A percentile compares a stretch with the other conserved stretches of the same genome.
phyloP scores from a whole-genome alignment of 2,329 filamentous ascomycete species.

The Coniochaeta sp. region DNA sequence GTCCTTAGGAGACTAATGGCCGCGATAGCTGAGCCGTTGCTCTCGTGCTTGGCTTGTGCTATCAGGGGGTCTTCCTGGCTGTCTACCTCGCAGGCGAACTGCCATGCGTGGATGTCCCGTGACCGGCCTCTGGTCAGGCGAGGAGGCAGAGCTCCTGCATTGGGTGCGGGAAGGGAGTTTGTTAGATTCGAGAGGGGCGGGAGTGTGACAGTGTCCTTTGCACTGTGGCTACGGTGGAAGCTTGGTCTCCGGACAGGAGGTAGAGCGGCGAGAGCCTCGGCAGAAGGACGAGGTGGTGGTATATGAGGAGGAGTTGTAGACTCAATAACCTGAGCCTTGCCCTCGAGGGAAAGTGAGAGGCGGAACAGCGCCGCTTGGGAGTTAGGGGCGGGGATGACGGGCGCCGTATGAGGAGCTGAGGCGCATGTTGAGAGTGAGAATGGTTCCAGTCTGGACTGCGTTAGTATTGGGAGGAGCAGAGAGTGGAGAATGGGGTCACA shows the following conservation, averaged over 20 bases:
- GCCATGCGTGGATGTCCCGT: slow-evolving; percentile 83
- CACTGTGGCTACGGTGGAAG: slow-evolving; percentile 66
- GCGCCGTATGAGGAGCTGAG: slow-evolving; percentile 26
- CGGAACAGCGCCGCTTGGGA: slow-evolving; percentile 55
- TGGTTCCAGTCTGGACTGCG: slow-evolving; percentile 30
- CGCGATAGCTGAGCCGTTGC: slow-evolving; percentile 70
- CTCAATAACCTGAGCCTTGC: slow-evolving; percentile 79
- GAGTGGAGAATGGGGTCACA: slow-evolving; percentile 7
- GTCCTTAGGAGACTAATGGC: slow-evolving; percentile 77
- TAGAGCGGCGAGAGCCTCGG: slow-evolving; percentile 36
- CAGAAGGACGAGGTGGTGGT: slow-evolving; percentile 41
- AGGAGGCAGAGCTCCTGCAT: slow-evolving; percentile 37
- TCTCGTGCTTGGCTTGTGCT: slow-evolving; percentile 70
- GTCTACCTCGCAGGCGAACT: slow-evolving; percentile 81
- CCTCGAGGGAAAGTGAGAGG: slow-evolving; percentile 78
- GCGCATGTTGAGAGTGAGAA: slow-evolving; percentile 35
- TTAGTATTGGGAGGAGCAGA: slow-evolving; percentile 9
- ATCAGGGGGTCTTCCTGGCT: slow-evolving; percentile 67
- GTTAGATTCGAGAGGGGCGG: slow-evolving; percentile 48
- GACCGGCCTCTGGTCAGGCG: slow-evolving; percentile 64
- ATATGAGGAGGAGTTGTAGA: slow-evolving; percentile 59
- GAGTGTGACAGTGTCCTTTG: slow-evolving; percentile 51
- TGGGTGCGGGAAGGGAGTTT: slow-evolving; percentile 27
- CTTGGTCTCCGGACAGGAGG: slow-evolving; percentile 41
- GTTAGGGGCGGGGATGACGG: slow-evolving; percentile 27